Evolutionary conservation across 73 alveolate species (phyloP).

Genomic region (Diophrys appendiculata): DNA sequence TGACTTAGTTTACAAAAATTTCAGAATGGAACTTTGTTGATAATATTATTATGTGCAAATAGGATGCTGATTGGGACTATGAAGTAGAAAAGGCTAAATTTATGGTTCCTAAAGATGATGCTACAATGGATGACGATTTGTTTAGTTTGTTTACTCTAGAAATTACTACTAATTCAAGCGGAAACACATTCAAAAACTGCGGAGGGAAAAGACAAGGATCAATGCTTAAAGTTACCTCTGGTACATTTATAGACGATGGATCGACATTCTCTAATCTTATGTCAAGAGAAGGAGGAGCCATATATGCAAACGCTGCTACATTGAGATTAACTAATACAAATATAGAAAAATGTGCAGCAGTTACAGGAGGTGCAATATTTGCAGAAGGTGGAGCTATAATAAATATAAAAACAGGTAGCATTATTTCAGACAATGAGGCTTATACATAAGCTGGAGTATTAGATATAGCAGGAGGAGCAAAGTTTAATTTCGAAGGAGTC

Average conservation of each 20-base stretch:
- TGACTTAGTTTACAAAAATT: too few species aligned
- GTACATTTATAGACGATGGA: background rate
- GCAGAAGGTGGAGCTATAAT: background rate
- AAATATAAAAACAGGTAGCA: background rate
- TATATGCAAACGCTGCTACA: background rate
- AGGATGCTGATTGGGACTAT: background rate
- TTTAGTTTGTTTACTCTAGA: too few species aligned
- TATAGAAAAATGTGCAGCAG: background rate
- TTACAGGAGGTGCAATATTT: background rate
- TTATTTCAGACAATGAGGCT: conserved; percentile 2
- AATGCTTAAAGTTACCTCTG: background rate
- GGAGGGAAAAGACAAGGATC: background rate
- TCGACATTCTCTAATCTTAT: background rate
- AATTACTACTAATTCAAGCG: background rate
- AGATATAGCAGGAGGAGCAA: background rate
- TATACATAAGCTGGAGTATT: conserved; percentile 8
- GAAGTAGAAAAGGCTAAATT: background rate
- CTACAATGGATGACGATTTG: too few species aligned
- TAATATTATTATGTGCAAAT: too few species aligned
- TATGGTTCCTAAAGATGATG: background rate
- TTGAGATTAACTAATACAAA: too few species aligned
- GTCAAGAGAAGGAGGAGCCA: background rate
- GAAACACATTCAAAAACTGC: background rate
- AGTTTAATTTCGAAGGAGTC: background rate
- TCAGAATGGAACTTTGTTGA: too few species aligned